phyloP scores from a whole-genome alignment of 139 green algal genomes.

The Micractinium conductrix region DNA sequence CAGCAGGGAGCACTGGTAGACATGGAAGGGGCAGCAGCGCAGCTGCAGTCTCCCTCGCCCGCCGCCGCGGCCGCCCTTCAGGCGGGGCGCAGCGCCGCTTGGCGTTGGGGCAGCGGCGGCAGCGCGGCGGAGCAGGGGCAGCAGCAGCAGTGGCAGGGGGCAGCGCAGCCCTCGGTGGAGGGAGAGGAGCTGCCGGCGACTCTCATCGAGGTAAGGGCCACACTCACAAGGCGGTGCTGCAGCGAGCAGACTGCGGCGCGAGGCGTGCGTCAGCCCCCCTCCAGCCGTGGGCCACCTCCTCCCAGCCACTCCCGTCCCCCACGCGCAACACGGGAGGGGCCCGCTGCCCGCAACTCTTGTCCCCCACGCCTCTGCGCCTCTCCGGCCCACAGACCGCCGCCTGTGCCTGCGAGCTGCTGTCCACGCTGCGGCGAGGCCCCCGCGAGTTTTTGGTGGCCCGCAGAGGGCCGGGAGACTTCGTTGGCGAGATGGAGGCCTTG shows the following conservation, averaged over 20 bases:
- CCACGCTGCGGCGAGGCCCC: constrained; percentile 17
- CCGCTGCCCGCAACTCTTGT: neutral
- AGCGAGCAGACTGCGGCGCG: neutral
- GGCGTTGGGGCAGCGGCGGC: neutral
- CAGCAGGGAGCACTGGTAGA: neutral
- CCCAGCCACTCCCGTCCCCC: too few relatives aligned
- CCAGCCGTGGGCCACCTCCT: neutral
- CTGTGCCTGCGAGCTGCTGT: constrained; percentile 28
- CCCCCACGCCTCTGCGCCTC: too few relatives aligned
- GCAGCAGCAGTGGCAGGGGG: neutral
- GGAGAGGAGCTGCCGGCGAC: constrained; percentile 25
- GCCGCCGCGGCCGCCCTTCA: neutral
- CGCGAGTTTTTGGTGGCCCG: constrained; percentile 43
- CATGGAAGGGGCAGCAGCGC: neutral
- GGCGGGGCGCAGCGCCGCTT: neutral
- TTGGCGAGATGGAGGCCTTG: constrained; percentile 36
- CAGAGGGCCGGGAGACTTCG: constrained; percentile 1
- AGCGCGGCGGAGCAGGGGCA: neutral
- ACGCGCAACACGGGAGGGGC: neutral
- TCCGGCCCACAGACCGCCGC: constrained; percentile 36
- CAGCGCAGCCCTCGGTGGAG: neutral
- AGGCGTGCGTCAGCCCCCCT: neutral
- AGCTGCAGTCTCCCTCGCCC: neutral
- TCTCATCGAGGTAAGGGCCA: neutral
- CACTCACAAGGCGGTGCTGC: neutral